phyloP scores from a whole-genome alignment of 306 rosid genomes.

The Dalbergia cultrata region DNA sequence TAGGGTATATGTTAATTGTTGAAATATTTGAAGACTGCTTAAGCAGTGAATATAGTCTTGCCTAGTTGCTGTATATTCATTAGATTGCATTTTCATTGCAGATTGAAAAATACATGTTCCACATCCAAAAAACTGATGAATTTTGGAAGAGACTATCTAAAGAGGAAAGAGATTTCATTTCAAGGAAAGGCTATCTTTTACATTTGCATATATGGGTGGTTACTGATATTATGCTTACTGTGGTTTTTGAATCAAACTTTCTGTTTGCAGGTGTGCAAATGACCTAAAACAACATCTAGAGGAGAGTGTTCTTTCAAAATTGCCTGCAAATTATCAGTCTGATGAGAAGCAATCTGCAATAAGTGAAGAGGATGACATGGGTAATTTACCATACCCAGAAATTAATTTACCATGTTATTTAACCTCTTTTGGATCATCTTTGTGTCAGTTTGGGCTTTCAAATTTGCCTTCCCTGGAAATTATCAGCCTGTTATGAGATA shows the following conservation, averaged over 20 bases:
- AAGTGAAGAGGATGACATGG: slow-evolving; percentile 92
- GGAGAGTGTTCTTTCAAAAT: slow-evolving; percentile 72
- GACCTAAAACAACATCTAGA: slow-evolving; percentile 82
- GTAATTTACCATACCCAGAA: slow-evolving; percentile 55
- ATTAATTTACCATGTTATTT: slow-evolving; percentile 33
- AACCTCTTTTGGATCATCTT: slow-evolving; percentile 4
- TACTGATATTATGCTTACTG: not conserved
- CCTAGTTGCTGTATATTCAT: slow-evolving; percentile 22
- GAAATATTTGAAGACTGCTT: slow-evolving; percentile 26
- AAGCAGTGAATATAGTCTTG: slow-evolving; percentile 7
- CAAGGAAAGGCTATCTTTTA: slow-evolving; percentile 56
- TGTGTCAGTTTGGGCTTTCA: slow-evolving; percentile 9
- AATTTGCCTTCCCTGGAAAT: slow-evolving; percentile 35
- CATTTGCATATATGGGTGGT: not conserved
- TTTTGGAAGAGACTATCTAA: slow-evolving; percentile 72
- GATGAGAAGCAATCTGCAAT: slow-evolving; percentile 72
- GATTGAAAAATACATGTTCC: slow-evolving; percentile 86
- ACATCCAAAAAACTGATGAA: slow-evolving; percentile 70
- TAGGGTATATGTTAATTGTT: not conserved
- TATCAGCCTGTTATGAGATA: slow-evolving; percentile 6
- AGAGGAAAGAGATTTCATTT: slow-evolving; percentile 71
- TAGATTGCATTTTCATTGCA: slow-evolving; percentile 49
- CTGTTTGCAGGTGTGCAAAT: slow-evolving; percentile 67
- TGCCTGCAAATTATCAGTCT: slow-evolving; percentile 81
- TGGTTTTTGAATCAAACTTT: slow-evolving; percentile 48